These are phyloP conservation scores for Diophrys sp. DNA, from an alignment of 73 alveolate species.

Conservation along the genomic window DNA sequence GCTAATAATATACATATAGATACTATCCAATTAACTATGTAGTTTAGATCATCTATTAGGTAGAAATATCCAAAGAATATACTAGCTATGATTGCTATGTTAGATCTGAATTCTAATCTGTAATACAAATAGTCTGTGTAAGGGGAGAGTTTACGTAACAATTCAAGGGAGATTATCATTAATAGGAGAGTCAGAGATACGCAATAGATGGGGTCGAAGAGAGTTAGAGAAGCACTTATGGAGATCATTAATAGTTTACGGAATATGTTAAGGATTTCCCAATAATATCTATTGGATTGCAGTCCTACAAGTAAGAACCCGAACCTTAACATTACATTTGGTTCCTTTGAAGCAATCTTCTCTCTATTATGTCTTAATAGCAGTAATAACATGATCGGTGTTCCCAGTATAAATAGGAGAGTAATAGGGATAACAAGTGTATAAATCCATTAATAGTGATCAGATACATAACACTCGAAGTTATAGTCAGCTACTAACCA, in stretches of 20 bases:
- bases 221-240: background rate
- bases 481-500: background rate
- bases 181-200: background rate
- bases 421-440: slow-evolving; percentile 4
- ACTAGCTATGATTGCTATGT: background rate
- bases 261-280: slow-evolving; percentile 13
- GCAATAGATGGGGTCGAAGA: background rate
- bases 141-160: background rate
- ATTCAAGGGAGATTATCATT: background rate
- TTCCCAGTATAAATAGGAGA: background rate
- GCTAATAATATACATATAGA: too few relatives aligned
- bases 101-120: background rate
- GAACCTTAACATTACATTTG: background rate
- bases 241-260: background rate
- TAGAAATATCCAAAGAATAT: background rate
- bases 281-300: slow-evolving; percentile 1
- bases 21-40: too few relatives aligned
- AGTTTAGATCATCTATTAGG: background rate
- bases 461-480: background rate
- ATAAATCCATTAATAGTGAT: background rate
- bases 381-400: background rate
- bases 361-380: background rate
- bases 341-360: background rate
- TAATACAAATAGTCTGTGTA: background rate
- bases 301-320: slow-evolving; percentile 6